Base-by-base conservation (phyloP, 108 stramenopile species). In the Nannochloropsis salina region DNA sequence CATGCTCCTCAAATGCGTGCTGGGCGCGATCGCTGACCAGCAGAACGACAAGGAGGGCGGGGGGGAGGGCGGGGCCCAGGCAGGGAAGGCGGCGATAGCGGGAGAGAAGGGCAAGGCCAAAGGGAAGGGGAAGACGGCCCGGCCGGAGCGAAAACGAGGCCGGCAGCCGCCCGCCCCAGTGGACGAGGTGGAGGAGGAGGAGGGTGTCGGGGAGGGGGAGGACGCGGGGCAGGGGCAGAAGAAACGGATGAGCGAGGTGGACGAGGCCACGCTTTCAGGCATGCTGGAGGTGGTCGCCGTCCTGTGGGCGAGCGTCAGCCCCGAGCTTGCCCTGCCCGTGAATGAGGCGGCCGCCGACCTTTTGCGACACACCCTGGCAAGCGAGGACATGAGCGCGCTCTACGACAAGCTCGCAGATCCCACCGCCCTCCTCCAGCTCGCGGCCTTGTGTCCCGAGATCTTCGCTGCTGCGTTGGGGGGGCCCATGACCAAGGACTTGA, bases 1-100 rank as follows among this genome's bases (percentile, higher is more conserved):
- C 3, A 94, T 96, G 87, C 93, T 98, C 20, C 88, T 95, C 82
- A 92, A 91, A 80, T 94, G 94, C 80, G 91, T 95, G n/a, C 31
- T 84, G 31, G 80, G 80, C 3, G 83, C 79, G 5, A 40, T 12
- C 5, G 6, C 61, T 3, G 86, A 41, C n/a, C 79, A 8, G 41
- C 20, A 47, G 42, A 41, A 6, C 22, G 86, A 15, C 10, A 80
- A 2, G 44, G 86, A 47, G 11, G 82, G 9, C 20, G 82, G 42
- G 82, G 82, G 43, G 22, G 83, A n/a, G 44, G 83, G 22, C 6
- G 79, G 42, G 11, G 74, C 21, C 9, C 82, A 61, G 41, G 85
- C 21, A 43, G 83, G 40, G 83, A 80, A 22, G 8, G 83, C 41
- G 11, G 74, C 43, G 43, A 79, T 4, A 5, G 8, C 41, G 44